phyloP scores from a whole-genome alignment of 768 basidiomycete species.

The Gloeopeniophorella convolvens region DNA sequence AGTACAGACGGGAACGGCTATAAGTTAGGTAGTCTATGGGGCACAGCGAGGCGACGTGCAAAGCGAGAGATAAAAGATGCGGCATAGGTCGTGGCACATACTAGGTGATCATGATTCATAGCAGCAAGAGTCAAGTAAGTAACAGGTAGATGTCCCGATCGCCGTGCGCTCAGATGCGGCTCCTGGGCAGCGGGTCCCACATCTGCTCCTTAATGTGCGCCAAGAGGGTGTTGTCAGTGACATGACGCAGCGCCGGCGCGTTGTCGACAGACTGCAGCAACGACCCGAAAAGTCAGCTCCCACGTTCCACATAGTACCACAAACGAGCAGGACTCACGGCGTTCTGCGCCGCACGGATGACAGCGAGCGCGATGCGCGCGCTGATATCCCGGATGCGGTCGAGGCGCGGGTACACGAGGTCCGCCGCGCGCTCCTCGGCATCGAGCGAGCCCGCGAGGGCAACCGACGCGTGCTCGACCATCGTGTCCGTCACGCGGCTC shows the following conservation, averaged over 20 bases:
- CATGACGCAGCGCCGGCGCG: slow-evolving; percentile 40
- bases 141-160: no score
- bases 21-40: slow-evolving; percentile 13
- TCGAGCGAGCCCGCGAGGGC: slow-evolving; percentile 73
- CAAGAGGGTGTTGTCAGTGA: slow-evolving; percentile 52
- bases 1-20: neutral
- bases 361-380: slow-evolving; percentile 59
- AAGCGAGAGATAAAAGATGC: neutral
- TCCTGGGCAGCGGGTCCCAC: slow-evolving; percentile 51
- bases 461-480: slow-evolving; percentile 85
- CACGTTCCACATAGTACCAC: neutral
- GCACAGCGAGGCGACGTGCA: slow-evolving; percentile 1
- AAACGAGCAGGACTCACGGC: slow-evolving; percentile 39
- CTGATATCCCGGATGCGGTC: slow-evolving; percentile 85
- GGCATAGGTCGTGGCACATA: no score
- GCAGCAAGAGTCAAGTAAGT: neutral
- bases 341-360: slow-evolving; percentile 76
- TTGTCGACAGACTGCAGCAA: slow-evolving; percentile 23
- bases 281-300: slow-evolving; percentile 1
- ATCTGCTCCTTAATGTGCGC: slow-evolving; percentile 55
- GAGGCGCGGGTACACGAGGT: slow-evolving; percentile 78
- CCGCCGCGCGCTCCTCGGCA: slow-evolving; percentile 53
- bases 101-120: neutral
- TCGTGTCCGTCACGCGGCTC: slow-evolving; percentile 68
- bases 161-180: slow-evolving; percentile 5